phyloP scores from a whole-genome alignment of 257 asterid species.

The Ballota nigra region DNA sequence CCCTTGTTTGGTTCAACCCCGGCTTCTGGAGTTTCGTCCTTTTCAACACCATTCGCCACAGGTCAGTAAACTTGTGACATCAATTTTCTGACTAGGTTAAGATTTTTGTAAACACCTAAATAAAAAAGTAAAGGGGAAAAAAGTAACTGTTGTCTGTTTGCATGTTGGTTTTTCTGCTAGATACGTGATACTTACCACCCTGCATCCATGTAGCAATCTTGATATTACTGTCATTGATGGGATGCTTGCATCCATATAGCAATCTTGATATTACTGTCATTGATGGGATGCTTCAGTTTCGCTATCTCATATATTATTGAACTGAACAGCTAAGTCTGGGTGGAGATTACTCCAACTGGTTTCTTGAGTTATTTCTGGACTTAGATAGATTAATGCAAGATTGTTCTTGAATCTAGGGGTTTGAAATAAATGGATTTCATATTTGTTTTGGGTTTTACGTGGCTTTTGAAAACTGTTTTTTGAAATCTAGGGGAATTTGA shows the following conservation, averaged over 20 bases:
- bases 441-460: too few species aligned
- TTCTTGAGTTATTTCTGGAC: not conserved
- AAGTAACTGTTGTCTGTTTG: not conserved
- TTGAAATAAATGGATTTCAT: not conserved
- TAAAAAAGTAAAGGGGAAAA: not conserved
- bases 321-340: not conserved
- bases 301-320: not conserved
- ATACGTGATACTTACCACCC: not conserved
- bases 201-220: not conserved
- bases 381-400: not conserved
- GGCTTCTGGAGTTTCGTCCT: conserved; percentile 55
- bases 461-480: too few species aligned
- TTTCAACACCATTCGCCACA: conserved; percentile 72
- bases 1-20: conserved; percentile 69
- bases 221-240: not conserved
- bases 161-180: conserved; percentile 2
- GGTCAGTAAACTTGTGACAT: conserved; percentile 40
- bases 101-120: not conserved
- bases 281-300: not conserved
- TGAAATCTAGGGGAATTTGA: not conserved
- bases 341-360: not conserved
- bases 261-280: too few species aligned
- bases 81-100: not conserved
- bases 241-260: not conserved
- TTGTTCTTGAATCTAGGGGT: not conserved